phyloP scores from a whole-genome alignment of 768 basidiomycete genomes.

The Pilatotrama ljubarskyi region DNA sequence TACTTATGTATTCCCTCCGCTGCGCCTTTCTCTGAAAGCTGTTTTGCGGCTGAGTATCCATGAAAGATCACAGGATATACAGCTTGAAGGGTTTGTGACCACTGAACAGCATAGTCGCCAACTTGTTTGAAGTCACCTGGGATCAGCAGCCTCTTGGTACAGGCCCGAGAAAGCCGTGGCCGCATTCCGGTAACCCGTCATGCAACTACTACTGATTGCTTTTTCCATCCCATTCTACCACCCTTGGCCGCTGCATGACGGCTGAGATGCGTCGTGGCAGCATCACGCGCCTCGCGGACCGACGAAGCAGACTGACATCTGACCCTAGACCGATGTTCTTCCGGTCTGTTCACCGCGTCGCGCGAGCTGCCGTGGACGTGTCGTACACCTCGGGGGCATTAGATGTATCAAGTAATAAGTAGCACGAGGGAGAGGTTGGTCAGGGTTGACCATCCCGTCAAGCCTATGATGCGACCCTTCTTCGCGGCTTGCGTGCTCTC shows the following conservation, averaged over 20 bases:
- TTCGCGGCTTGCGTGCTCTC: background rate
- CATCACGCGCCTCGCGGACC: conserved; percentile 3
- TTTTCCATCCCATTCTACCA: background rate
- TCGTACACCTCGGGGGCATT: background rate
- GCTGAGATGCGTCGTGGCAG: background rate
- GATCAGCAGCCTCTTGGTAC: too few relatives aligned
- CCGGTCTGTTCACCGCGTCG: background rate
- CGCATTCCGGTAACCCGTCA: too few relatives aligned
- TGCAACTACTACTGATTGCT: too few relatives aligned
- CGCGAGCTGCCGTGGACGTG: background rate
- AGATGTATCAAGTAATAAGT: background rate
- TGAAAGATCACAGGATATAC: too few relatives aligned
- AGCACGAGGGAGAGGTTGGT: background rate
- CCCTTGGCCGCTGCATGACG: background rate
- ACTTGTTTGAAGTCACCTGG: too few relatives aligned
- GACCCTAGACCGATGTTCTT: conserved; percentile 22
- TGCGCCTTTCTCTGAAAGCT: too few relatives aligned
- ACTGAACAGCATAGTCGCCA: too few relatives aligned
- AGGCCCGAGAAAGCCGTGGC: too few relatives aligned
- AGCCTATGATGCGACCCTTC: background rate
- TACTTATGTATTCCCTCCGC: too few relatives aligned
- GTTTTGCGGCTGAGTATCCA: too few relatives aligned
- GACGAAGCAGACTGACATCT: conserved; percentile 8
- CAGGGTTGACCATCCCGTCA: too few relatives aligned
- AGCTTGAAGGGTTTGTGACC: too few relatives aligned